Evolutionary conservation across 2,329 filamentous ascomycete species (phyloP), one percentile per base, ranked within the genome.

Genomic region (Trichoderma hamatum): DNA sequence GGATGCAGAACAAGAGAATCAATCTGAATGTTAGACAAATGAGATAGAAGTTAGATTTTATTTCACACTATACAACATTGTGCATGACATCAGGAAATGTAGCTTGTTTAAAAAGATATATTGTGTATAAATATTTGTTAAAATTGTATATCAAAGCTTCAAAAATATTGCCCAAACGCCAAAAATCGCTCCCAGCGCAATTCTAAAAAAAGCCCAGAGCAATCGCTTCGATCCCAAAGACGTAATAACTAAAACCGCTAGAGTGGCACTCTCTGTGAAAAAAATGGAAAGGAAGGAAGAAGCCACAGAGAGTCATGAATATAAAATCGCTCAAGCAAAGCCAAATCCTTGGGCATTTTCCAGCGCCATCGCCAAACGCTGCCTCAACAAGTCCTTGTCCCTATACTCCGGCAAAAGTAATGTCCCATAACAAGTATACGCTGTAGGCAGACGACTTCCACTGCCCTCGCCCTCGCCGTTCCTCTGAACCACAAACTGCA

Each of bases 1-100:
- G 95, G 94, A 94, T 98, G 92, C 82, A 82, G 71, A 88, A 87
- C 59, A 97, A 97, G 81, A 85, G 95, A 71, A 89, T 98, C 74
- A 98, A 98, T 78, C 77, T 98, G 59, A 98, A 98, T 78, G 92
- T 97, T 11, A 85, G 95, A 71, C 95, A 98, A 80, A 96, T 97
- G 91, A 87, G 83, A 75, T 86, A 88, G n/a, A 24, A 49, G 21
- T 19, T 49, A 13, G 19, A 51, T 2, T 11, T 19, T 5, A 5
- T 19, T 14, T 24, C 13, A 28, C 11, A 19, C 1, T 16, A 32
- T 39, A 26, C 19, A 30, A 24, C 28, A 24, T 14, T 36, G 34
- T 14, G 13, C 11, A 36, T 36, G 30, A 10, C 34, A 36, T 19
- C 16, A 43, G 21, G 19, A 21, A 49, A 13, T 13, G n/a, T n/a